Conservation (phyloP, 169 alveolate genomes). For the Plasmodium inui region DNA sequence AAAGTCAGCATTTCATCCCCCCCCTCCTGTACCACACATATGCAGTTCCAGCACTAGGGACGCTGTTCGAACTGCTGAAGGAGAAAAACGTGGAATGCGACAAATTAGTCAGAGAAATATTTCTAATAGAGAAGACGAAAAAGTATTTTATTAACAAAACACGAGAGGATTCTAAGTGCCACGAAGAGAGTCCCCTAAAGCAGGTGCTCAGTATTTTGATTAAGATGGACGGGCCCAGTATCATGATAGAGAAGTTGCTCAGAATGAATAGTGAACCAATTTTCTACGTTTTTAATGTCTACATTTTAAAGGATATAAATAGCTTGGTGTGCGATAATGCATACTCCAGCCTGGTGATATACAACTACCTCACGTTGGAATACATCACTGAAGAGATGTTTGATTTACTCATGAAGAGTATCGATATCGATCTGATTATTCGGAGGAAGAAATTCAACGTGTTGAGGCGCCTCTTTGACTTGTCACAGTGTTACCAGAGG, state of each 20-base stretch:
- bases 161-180: not conserved
- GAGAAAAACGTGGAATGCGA: conserved; percentile 57
- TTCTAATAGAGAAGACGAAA: conserved; percentile 59
- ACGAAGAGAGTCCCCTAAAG: conserved; percentile 57
- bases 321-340: conserved; percentile 42
- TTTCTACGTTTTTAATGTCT: conserved; percentile 47
- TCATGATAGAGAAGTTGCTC: conserved; percentile 52
- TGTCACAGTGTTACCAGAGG: conserved; percentile 33
- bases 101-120: conserved; percentile 23
- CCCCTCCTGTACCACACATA: conserved; percentile 55
- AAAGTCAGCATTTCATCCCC: conserved; percentile 42
- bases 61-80: conserved; percentile 23
- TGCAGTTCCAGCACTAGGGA: conserved; percentile 56
- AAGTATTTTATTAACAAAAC: conserved; percentile 30
- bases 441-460: conserved; percentile 29
- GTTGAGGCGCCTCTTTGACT: conserved; percentile 28
- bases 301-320: conserved; percentile 54
- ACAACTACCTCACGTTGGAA: conserved; percentile 47
- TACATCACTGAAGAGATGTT: conserved; percentile 70
- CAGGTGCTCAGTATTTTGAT: conserved; percentile 49
- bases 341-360: conserved; percentile 40
- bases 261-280: conserved; percentile 49
- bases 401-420: conserved; percentile 38
- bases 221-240: conserved; percentile 28
- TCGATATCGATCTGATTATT: conserved; percentile 18